Evolutionary conservation across 176 grass and related monocot genomes (phyloP).

Genomic region (Poa pratensis): DNA sequence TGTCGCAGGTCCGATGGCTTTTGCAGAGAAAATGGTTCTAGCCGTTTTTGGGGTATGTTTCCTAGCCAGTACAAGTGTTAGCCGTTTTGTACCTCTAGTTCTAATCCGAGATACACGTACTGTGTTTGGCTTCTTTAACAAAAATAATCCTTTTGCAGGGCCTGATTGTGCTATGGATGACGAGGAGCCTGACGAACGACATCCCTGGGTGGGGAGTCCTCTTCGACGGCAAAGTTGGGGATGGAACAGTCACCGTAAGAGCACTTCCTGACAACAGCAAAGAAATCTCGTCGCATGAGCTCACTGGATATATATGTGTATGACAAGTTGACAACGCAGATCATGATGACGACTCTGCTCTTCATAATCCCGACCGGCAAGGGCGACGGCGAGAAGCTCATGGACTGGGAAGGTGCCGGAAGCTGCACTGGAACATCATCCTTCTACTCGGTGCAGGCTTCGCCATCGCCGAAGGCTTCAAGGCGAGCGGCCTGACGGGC

Average conservation of each 20-base stretch:
- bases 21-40: constrained; percentile 93
- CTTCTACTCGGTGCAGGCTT: constrained; percentile 92
- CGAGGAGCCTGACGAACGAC: constrained; percentile 70
- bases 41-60: constrained; percentile 69
- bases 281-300: background rate
- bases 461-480: constrained; percentile 75
- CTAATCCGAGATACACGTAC: background rate
- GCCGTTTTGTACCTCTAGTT: background rate
- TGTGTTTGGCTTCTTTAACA: background rate
- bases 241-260: constrained; percentile 83
- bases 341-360: constrained; percentile 84
- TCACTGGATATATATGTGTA: background rate
- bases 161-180: constrained; percentile 86
- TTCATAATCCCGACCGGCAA: constrained; percentile 88
- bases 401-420: constrained; percentile 95
- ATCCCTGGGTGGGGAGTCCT: constrained; percentile 78
- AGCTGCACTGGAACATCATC: constrained; percentile 84
- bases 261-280: background rate
- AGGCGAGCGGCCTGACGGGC: constrained; percentile 60
- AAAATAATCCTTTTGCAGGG: constrained; percentile 38
- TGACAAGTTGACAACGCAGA: constrained; percentile 43
- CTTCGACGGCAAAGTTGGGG: constrained; percentile 72
- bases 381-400: constrained; percentile 49
- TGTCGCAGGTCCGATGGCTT: constrained; percentile 78
- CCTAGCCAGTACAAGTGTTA: background rate